Evolutionary conservation across 768 basidiomycete species (phyloP), one percentile per base, ranked within the genome.

Genomic region (Roridomyces roridus): DNA sequence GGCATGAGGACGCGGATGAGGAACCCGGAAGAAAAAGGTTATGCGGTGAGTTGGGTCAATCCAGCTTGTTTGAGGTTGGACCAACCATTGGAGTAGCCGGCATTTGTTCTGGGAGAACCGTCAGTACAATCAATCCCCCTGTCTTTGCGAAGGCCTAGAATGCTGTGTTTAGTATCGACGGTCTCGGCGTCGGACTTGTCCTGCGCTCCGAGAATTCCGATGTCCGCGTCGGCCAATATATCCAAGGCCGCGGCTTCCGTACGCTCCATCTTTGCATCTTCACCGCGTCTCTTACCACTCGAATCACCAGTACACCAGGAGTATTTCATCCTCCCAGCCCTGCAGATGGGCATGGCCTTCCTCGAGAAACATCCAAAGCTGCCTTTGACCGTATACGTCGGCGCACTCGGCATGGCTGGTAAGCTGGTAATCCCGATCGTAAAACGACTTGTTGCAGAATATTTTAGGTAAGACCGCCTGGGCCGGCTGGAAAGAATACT

Each of bases 391-490:
- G 69, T 70, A 0, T 83, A 78, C 60, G 63, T 83, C 29, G 84
- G 85, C 17, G 77, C 79, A 3, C 71, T 76, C 5, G 85, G 85
- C 12, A 84, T 84, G 80, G 77, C 82, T 71, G 76, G 79, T 80
- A 51, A n/a, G n/a, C n/a, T n/a, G n/a, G n/a, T n/a, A n/a, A n/a
- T n/a, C n/a, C n/a, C n/a, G n/a, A n/a, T n/a, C n/a, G n/a, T n/a
- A n/a, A n/a, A n/a, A n/a, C n/a, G n/a, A n/a, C n/a, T n/a, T n/a
- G n/a, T n/a, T n/a, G 6, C 41, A 15, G 21, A 31, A n/a, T 36
- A 21, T n/a, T 17, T 4, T 40, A 58, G 72, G 72, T 1, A 67
- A 70, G 43, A 66, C 68, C 5, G 60, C 70, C 20, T 71, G 66
- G 35, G 42, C 20, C 44, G 68, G 63, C 7, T 67, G 68, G 64